Conservation (phyloP, 768 basidiomycete species). For the Ramaria sp. region DNA sequence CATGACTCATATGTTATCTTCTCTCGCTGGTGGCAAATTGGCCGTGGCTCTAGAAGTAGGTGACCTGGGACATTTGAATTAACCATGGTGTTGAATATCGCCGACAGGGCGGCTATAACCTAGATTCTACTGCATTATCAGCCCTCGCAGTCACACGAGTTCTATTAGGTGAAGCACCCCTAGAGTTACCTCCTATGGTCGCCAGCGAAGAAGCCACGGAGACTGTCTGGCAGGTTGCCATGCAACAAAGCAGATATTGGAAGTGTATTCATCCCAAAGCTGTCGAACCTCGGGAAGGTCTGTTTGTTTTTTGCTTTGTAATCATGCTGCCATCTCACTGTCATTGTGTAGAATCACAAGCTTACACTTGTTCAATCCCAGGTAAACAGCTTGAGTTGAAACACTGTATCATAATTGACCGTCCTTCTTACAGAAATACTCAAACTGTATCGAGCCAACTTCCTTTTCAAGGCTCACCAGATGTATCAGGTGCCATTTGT, state of each 20-base stretch:
- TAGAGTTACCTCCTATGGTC: slow-evolving; percentile 56
- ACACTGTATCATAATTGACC: neutral
- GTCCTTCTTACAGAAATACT: slow-evolving; percentile 50
- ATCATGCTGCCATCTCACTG: neutral
- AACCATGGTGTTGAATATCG: neutral
- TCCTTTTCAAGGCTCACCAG: slow-evolving; percentile 61
- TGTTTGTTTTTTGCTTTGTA: neutral
- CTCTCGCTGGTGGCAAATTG: slow-evolving; percentile 77
- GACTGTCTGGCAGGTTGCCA: slow-evolving; percentile 81
- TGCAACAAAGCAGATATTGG: slow-evolving; percentile 88
- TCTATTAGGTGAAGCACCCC: slow-evolving; percentile 85
- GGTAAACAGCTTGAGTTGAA: slow-evolving; percentile 28
- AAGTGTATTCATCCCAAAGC: slow-evolving; percentile 72
- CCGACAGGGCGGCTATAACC: slow-evolving; percentile 88
- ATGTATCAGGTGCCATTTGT: slow-evolving; percentile 80
- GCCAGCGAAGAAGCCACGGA: slow-evolving; percentile 79
- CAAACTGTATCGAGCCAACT: slow-evolving; percentile 80
- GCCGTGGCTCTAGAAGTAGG: slow-evolving; percentile 90
- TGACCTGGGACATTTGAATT: neutral
- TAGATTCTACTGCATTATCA: slow-evolving; percentile 79
- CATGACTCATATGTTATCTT: slow-evolving; percentile 95
- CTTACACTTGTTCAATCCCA: slow-evolving; percentile 56
- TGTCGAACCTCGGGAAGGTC: slow-evolving; percentile 76
- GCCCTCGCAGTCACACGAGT: slow-evolving; percentile 78
- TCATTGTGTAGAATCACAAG: slow-evolving; percentile 42